phyloP scores from a whole-genome alignment of 192 early-diverging fungal genomes.

The Rhizoclosmatium sp. region DNA sequence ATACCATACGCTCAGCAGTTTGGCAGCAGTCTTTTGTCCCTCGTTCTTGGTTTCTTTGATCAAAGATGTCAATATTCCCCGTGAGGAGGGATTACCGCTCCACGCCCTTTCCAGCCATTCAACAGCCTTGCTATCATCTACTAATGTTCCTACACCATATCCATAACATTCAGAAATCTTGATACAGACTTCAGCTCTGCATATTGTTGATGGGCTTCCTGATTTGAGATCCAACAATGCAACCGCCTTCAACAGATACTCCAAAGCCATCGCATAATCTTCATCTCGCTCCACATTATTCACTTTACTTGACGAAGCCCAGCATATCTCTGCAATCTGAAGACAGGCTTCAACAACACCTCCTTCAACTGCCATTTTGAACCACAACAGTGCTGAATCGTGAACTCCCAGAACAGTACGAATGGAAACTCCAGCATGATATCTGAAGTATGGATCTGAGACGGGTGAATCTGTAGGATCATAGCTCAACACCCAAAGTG shows the following conservation, averaged over 20 bases:
- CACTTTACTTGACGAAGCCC: neutral
- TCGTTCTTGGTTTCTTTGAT: neutral
- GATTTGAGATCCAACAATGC: slow-evolving; percentile 9
- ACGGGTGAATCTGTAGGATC: slow-evolving; percentile 13
- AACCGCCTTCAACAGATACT: neutral
- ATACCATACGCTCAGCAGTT: slow-evolving; percentile 1
- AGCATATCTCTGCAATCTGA: slow-evolving; percentile 8
- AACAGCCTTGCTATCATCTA: neutral
- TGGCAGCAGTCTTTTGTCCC: slow-evolving; percentile 1
- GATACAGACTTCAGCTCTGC: neutral
- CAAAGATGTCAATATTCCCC: neutral
- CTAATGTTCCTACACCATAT: neutral
- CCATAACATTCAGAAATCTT: slow-evolving; percentile 25
- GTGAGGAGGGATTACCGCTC: neutral
- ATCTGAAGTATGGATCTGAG: slow-evolving; percentile 22
- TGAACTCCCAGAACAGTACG: neutral
- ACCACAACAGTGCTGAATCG: slow-evolving; percentile 1
- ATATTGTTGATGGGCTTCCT: neutral
- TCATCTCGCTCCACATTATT: neutral
- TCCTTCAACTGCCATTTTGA: slow-evolving; percentile 7
- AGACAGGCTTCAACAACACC: slow-evolving; percentile 10
- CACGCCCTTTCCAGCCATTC: slow-evolving; percentile 17
- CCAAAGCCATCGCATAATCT: neutral
- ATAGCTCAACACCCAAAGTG: slow-evolving; percentile 6
- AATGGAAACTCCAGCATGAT: neutral